Evolutionary conservation across 1,284 basidiomycete species (phyloP).

Genomic region (Leccinum laetum): DNA sequence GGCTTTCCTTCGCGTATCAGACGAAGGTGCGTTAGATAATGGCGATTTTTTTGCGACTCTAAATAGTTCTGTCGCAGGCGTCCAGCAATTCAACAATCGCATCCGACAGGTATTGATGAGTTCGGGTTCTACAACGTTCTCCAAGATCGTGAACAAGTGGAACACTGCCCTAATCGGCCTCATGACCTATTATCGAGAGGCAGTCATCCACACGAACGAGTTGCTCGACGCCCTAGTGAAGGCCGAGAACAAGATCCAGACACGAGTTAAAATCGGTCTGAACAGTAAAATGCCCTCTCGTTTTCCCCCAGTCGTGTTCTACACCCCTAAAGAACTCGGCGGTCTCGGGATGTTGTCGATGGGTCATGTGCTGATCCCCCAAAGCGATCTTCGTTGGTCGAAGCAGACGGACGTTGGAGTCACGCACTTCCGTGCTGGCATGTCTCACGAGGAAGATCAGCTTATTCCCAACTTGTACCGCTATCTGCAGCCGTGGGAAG

Average conservation of each 20-base stretch:
- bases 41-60: constrained; percentile 12
- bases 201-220: constrained; percentile 98
- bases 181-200: constrained; percentile 99
- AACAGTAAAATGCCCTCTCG: constrained; percentile 99
- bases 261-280: constrained; percentile 97
- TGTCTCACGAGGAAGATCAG: constrained; percentile 95
- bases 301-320: constrained; percentile 98
- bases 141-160: constrained; percentile 99
- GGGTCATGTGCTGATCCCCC: constrained; percentile 98
- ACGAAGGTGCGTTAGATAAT: constrained; percentile 61
- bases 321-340: constrained; percentile 95
- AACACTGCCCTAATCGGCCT: constrained; percentile 94
- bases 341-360: constrained; percentile 99
- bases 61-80: constrained; percentile 48
- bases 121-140: constrained; percentile 98
- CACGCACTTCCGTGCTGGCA: constrained; percentile 97
- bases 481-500: constrained; percentile 98
- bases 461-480: constrained; percentile 98
- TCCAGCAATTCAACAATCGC: constrained; percentile 96
- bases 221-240: constrained; percentile 94
- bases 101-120: constrained; percentile 81
- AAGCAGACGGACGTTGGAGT: constrained; percentile 98
- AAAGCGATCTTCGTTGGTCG: constrained; percentile 96
- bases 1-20: constrained; percentile 96
- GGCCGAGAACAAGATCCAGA: constrained; percentile 99